These are phyloP conservation scores for Kluyveromyces marxianus DNA, from an alignment of 1,139 yeast species.

Conservation along the genomic window DNA sequence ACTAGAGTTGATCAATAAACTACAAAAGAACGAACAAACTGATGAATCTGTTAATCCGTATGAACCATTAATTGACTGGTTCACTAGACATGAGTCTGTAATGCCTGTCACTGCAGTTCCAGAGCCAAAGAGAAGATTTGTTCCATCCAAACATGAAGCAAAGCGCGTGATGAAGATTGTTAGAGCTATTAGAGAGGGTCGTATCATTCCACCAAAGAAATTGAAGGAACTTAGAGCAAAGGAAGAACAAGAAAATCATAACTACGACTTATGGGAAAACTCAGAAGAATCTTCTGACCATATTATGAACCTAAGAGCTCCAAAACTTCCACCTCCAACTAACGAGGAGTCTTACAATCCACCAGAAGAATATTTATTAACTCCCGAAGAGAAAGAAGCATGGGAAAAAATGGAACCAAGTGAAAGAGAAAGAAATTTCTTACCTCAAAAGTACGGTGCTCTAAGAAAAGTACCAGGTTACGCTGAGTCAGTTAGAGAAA, in stretches of 20 bases:
- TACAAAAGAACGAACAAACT: slow-evolving; percentile 78
- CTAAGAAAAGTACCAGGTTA: slow-evolving; percentile 94
- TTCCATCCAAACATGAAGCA: slow-evolving; percentile 95
- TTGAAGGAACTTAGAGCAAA: slow-evolving; percentile 46
- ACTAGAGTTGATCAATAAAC: slow-evolving; percentile 76
- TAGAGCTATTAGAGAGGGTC: slow-evolving; percentile 91
- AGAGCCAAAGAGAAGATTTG: slow-evolving; percentile 94
- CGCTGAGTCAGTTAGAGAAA: slow-evolving; percentile 74
- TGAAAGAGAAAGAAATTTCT: slow-evolving; percentile 70
- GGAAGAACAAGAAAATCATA: slow-evolving; percentile 41
- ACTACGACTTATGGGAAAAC: slow-evolving; percentile 84
- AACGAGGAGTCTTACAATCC: slow-evolving; percentile 96
- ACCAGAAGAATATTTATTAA: slow-evolving; percentile 85
- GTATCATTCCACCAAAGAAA: slow-evolving; percentile 70
- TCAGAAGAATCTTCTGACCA: slow-evolving; percentile 55
- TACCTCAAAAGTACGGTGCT: slow-evolving; percentile 77
- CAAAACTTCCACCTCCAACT: slow-evolving; percentile 92
- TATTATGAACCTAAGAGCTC: slow-evolving; percentile 89
- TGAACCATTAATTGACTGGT: slow-evolving; percentile 94
- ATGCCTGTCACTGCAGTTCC: slow-evolving; percentile 93
- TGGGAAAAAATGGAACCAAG: slow-evolving; percentile 69
- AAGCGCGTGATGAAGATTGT: slow-evolving; percentile 95
- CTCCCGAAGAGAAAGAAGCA: slow-evolving; percentile 65
- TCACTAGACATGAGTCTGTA: slow-evolving; percentile 73
- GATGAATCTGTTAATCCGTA: slow-evolving; percentile 80